Conservation (phyloP, 2,329 filamentous ascomycete species). For the Ophiosphaerella korrae region DNA sequence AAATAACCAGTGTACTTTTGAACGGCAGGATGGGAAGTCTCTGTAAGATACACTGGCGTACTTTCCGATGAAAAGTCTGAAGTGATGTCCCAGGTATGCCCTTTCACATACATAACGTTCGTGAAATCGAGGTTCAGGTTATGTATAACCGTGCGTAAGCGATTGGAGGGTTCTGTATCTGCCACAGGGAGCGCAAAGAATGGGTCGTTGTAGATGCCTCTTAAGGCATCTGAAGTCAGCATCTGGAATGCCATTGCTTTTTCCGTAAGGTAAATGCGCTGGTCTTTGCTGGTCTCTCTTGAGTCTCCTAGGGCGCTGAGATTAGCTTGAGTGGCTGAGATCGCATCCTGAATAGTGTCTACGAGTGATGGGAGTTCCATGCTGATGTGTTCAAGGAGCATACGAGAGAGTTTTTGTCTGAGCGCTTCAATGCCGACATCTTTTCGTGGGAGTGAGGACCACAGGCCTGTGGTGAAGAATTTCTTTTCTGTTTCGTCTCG, state of each 20-base stretch:
- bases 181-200: slow-evolving; percentile 26
- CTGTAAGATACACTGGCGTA: background rate
- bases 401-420: slow-evolving; percentile 30
- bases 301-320: slow-evolving; percentile 24
- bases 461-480: slow-evolving; percentile 30
- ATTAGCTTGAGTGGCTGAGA: slow-evolving; percentile 11
- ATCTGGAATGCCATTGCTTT: slow-evolving; percentile 25
- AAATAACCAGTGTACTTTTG: slow-evolving; percentile 16
- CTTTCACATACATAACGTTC: slow-evolving; percentile 30
- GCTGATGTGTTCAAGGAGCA: slow-evolving; percentile 41
- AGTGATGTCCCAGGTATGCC: slow-evolving; percentile 29
- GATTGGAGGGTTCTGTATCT: slow-evolving; percentile 19
- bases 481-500: slow-evolving; percentile 31
- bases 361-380: slow-evolving; percentile 32
- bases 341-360: slow-evolving; percentile 19
- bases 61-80: background rate
- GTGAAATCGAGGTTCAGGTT: slow-evolving; percentile 36
- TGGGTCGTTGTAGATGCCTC: slow-evolving; percentile 25
- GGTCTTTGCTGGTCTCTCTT: slow-evolving; percentile 24
- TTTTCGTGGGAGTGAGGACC: slow-evolving; percentile 17
- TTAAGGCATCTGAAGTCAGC: slow-evolving; percentile 26
- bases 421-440: slow-evolving; percentile 40
- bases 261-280: slow-evolving; percentile 26
- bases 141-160: slow-evolving; percentile 39
- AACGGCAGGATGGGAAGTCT: slow-evolving; percentile 1